Evolutionary conservation across 2,329 filamentous ascomycete species (phyloP).

Genomic region (Aspergillus luchuensis): DNA sequence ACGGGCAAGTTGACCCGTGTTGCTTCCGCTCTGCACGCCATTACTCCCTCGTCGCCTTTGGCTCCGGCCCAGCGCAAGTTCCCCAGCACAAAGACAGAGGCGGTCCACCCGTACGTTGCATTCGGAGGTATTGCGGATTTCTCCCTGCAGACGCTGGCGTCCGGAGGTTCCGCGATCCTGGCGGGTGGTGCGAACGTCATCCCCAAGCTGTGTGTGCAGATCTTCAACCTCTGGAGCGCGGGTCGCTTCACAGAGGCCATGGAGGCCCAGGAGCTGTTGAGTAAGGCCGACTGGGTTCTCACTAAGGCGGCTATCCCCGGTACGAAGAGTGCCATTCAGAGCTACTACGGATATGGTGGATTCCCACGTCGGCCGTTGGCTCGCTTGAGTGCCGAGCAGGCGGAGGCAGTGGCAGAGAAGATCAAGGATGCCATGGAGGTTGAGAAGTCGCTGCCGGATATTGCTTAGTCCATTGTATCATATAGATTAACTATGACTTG

Average conservation of each 20-base stretch:
- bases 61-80: conserved; percentile 27
- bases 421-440: conserved; percentile 41
- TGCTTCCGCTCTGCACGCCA: conserved; percentile 69
- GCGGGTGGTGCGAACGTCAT: conserved; percentile 85
- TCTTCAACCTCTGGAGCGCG: conserved; percentile 76
- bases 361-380: conserved; percentile 66
- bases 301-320: conserved; percentile 83
- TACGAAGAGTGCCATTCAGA: conserved; percentile 81
- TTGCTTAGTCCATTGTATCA: conserved; percentile 28
- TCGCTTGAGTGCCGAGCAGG: conserved; percentile 35
- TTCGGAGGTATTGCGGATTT: conserved; percentile 90
- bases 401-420: conserved; percentile 34
- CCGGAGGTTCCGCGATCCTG: conserved; percentile 81
- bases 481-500: not conserved
- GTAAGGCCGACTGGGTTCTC: conserved; percentile 78
- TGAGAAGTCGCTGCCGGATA: conserved; percentile 39
- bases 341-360: conserved; percentile 81
- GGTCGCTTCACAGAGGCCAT: conserved; percentile 77
- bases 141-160: conserved; percentile 76
- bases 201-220: conserved; percentile 77
- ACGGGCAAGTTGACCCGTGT: conserved; percentile 87
- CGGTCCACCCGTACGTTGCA: conserved; percentile 67
- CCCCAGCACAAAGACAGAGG: conserved; percentile 31
- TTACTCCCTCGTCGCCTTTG: conserved; percentile 57
- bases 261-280: conserved; percentile 72